Evolutionary conservation across 257 asterid genomes (phyloP), one percentile per base, ranked within the genome.

Genomic region (Solanum etuberosum): DNA sequence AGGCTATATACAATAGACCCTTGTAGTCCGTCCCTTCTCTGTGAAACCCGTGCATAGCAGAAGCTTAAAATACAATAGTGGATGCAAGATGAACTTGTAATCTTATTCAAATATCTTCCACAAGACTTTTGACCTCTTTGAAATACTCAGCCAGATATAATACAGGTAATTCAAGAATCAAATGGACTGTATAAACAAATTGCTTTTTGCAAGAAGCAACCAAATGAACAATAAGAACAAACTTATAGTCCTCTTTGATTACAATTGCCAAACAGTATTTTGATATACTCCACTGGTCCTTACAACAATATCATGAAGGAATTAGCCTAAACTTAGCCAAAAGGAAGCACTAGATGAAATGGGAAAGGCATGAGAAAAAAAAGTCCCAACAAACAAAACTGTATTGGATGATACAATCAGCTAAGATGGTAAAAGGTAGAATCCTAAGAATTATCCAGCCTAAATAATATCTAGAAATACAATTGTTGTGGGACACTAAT

Each of bases 401-500:
- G 84, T 16, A 80, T 16, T 16, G 84, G 68, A n/a, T 81, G 43
- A 80, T 46, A 80, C 85, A 80, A 46, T 46, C 20, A 48, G 18
- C 85, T 46, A 80, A 80, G 68, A 48, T 18, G 85, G 23, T 11
- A 31, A 80, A 14, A 32, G 67, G 85, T 80, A 80, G 34, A 31
- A 48, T 46, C 85, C 67, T 80, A 48, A 3, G 68, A 80, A 43
- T 15, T 78, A 78, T 38, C 57, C 34, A 74, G 34, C 37, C 83
- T 42, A 77, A 42, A 37, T 6, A 23, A 32, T 14, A n/a, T 48
- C 68, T 61, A 86, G 89, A 61, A 88, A 86, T 89, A 85, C 91
- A 91, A 46, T 86, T 86, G 32, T 37, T 38, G 70, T 84, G 40
- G 31, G 90, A 90, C 38, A 83, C 78, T 31, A 68, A 43, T 35